Conservation (phyloP, 1,284 basidiomycete genomes). For the Leccinum laetum region DNA sequence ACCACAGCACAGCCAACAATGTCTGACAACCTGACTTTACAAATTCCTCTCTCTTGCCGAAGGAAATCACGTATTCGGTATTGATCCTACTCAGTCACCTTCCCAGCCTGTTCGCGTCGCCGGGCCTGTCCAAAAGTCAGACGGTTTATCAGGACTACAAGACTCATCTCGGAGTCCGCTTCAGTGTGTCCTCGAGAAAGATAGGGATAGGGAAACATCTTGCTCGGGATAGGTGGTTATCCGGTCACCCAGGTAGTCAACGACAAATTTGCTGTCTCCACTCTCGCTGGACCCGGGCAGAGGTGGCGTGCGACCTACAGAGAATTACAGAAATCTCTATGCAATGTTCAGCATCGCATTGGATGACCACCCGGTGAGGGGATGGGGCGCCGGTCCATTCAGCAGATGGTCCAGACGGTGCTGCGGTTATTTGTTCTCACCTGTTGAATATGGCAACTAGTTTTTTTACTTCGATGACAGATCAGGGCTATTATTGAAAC, state of each 20-base stretch:
- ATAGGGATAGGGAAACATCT: not conserved
- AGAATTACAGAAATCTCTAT: not conserved
- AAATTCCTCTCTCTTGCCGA: not conserved
- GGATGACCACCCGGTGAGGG: too few relatives aligned
- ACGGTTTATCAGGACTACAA: not conserved
- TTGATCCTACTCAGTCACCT: not conserved
- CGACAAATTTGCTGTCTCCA: not conserved
- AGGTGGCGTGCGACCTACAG: not conserved
- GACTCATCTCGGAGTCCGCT: not conserved
- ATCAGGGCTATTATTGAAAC: not conserved
- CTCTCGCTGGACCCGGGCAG: not conserved
- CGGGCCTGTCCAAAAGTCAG: not conserved
- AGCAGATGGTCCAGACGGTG: not conserved
- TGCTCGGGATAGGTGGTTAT: not conserved
- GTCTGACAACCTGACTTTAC: not conserved
- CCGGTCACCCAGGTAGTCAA: not conserved
- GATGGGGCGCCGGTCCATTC: not conserved
- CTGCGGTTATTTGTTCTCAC: not conserved
- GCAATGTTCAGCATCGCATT: not conserved
- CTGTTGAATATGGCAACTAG: not conserved
- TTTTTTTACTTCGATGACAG: not conserved
- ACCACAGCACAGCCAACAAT: not conserved
- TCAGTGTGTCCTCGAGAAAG: not conserved
- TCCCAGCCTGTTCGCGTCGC: not conserved
- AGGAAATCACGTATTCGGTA: not conserved